Base-by-base conservation (phyloP, 1,284 basidiomycete species). In the Rhodotorula glutinis region DNA sequence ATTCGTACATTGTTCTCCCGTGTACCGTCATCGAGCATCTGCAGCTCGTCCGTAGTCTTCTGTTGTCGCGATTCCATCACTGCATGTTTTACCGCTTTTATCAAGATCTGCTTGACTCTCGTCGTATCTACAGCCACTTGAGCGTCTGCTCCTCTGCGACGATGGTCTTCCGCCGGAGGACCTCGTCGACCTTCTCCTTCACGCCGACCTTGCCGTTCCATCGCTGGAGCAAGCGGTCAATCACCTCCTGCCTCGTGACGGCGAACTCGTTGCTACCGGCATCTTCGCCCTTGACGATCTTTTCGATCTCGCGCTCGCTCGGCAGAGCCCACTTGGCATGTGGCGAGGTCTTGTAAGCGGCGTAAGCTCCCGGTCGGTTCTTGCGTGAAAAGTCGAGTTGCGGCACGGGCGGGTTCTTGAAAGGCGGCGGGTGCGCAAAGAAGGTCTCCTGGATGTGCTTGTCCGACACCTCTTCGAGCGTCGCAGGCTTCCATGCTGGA, bases 111-210 rank as follows among this genome's bases (percentile, higher is more conserved):
- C n/a, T n/a, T 23, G 25, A 14, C 16, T n/a, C 13, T 27, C 49
- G 16, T 11, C n/a, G 14, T n/a, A 40, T 67, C 44, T 60, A 65
- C 2, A 67, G 49, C 71, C 72, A 73, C 55, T 57, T 64, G 33
- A 73, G 46, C 33, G 63, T 67, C 44, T 60, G 56, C 38, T 63
- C 85, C 69, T 85, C 83, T 27, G 46, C 66, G 8, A 51, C 80
- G 57, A 85, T 77, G 25, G 82, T 79, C 73, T 80, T 82, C 71
- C 91, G 85, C 63, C 80, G 75, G 17, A 87, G 82, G 57, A 92
- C 85, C 74, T 92, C 91, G 38, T 83, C 63, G 29, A 92, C 81
- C 79, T 92, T 92, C 74, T 87, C 86, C 73, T 79, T 81, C 7
- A 89, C 83, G 38, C 91, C 91, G 63, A 82, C 76, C 79, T 92